Evolutionary conservation across 371 early-diverging fungal species (phyloP).

Genomic region (Nosema bombycis): DNA sequence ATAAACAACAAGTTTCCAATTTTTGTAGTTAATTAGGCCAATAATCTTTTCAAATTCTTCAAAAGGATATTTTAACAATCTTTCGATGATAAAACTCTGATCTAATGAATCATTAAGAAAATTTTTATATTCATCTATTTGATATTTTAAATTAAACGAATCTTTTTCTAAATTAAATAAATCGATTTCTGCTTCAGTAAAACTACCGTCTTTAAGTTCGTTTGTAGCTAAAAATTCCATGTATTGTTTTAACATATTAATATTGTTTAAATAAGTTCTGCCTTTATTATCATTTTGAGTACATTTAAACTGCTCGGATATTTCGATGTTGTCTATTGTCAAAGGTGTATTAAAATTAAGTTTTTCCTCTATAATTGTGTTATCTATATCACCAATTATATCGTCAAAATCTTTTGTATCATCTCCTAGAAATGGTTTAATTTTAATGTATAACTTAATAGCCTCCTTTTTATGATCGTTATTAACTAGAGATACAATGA

Average conservation of each 20-base stretch:
- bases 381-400: background rate
- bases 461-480: background rate
- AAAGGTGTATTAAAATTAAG: background rate
- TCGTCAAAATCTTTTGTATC: constrained; percentile 30
- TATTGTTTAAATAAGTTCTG: constrained; percentile 27
- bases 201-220: background rate
- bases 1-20: background rate
- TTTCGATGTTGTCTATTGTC: background rate
- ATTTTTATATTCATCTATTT: background rate
- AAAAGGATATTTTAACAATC: background rate
- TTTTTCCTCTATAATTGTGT: background rate
- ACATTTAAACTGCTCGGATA: background rate
- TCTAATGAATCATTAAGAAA: background rate
- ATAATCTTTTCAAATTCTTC: constrained; percentile 1
- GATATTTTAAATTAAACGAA: background rate
- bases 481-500: background rate
- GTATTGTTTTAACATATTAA: constrained; percentile 19
- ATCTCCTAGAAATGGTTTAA: constrained; percentile 30
- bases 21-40: background rate
- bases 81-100: constrained; percentile 16
- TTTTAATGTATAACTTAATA: constrained; percentile 15
- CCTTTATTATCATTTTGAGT: constrained; percentile 3
- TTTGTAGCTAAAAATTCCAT: constrained; percentile 18
- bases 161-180: constrained; percentile 10
- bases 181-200: constrained; percentile 19